Conservation (phyloP, 306 rosid genomes). For the Acacia confusa region DNA sequence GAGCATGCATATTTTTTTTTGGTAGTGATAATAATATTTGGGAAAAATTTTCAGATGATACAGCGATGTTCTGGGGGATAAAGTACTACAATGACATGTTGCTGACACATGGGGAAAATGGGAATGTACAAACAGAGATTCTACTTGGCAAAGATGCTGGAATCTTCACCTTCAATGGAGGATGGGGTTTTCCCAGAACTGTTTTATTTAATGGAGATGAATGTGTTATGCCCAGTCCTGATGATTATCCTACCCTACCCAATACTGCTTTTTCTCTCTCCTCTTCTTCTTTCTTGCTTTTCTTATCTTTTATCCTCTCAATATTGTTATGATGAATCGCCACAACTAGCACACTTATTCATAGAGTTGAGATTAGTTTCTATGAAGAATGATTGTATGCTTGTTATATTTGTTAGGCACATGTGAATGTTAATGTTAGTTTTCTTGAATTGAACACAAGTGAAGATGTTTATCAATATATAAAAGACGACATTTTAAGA, state of each 20-base stretch:
- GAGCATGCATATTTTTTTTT: not conserved
- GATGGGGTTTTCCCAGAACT: slow-evolving; percentile 83
- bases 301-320: slow-evolving; percentile 23
- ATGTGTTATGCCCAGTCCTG: slow-evolving; percentile 85
- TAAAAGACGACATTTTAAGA: not conserved
- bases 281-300: slow-evolving; percentile 8
- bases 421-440: not conserved
- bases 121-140: slow-evolving; percentile 73
- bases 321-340: slow-evolving; percentile 1
- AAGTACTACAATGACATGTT: slow-evolving; percentile 68
- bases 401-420: not conserved
- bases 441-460: not conserved
- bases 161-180: slow-evolving; percentile 62
- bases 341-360: not conserved
- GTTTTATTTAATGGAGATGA: slow-evolving; percentile 75
- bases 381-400: not conserved
- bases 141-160: slow-evolving; percentile 60
- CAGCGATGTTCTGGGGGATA: slow-evolving; percentile 84
- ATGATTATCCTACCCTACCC: slow-evolving; percentile 66
- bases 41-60: slow-evolving; percentile 54
- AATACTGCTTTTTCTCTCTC: slow-evolving; percentile 33
- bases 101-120: slow-evolving; percentile 51
- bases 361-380: not conserved
- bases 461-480: not conserved
- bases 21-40: not conserved